A percentile compares a stretch with the other conserved stretches of the same genome.
phyloP scores from a whole-genome alignment of 768 basidiomycete species.

The Sporobolomyces phaffii region DNA sequence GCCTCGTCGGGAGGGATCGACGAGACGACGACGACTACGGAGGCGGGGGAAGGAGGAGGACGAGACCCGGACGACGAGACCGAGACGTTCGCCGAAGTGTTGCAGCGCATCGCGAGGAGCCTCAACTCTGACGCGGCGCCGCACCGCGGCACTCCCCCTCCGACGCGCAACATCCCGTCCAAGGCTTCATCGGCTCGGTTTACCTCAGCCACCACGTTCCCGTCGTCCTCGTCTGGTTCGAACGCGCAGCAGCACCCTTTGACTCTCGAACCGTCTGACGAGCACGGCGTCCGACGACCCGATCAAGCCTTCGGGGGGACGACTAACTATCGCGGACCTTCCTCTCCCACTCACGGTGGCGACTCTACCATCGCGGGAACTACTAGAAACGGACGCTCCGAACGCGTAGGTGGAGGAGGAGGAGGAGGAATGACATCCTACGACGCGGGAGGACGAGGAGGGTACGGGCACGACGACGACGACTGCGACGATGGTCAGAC shows the following conservation, averaged over 20 bases:
- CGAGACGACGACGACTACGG: neutral
- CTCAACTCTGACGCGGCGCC: constrained; percentile 30
- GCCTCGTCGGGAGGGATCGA: constrained; percentile 7
- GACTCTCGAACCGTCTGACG: constrained; percentile 3
- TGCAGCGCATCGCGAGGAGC: constrained; percentile 30
- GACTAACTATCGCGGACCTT: neutral
- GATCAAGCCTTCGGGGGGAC: neutral
- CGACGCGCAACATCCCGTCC: constrained; percentile 34
- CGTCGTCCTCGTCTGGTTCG: too few species aligned
- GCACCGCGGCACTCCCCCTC: constrained; percentile 36
- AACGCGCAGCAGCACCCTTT: too few species aligned
- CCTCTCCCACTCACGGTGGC: neutral
- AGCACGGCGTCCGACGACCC: neutral
- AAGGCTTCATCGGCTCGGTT: constrained; percentile 10
- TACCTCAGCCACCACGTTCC: neutral
- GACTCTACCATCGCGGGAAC: too few species aligned
- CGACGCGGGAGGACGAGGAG: too few species aligned
- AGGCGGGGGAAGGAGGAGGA: neutral
- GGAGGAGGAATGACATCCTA: too few species aligned
- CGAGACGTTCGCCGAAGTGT: constrained; percentile 36
- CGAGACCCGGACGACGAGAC: constrained; percentile 9
- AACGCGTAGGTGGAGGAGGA: too few species aligned
- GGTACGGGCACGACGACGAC: neutral
- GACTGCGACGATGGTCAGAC: neutral
- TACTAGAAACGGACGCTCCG: too few species aligned